Percentiles rank a stretch among this genome's conserved stretches.
phyloP scores from a whole-genome alignment of 1,284 basidiomycete genomes.

The Ustilago hordei region DNA sequence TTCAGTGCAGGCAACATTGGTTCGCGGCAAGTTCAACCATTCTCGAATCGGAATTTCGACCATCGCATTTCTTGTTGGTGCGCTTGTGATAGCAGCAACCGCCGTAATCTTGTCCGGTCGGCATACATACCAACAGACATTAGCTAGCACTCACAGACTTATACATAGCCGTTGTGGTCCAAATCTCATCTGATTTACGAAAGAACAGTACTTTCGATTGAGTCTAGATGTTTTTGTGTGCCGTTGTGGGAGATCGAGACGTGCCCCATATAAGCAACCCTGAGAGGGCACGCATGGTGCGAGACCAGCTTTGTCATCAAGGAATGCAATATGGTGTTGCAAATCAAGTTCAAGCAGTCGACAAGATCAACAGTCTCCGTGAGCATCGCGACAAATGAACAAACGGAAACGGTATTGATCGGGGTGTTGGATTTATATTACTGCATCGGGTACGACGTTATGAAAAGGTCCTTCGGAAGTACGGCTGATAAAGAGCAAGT shows the following conservation, averaged over 20 bases:
- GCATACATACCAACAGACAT: slow-evolving; percentile 8
- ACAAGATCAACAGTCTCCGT: too few relatives aligned
- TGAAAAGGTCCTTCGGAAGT: background rate
- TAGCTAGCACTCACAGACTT: background rate
- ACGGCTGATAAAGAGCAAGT: background rate
- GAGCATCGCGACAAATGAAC: background rate
- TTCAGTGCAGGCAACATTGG: slow-evolving; percentile 52
- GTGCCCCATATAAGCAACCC: too few relatives aligned
- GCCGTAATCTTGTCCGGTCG: slow-evolving; percentile 46
- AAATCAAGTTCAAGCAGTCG: too few relatives aligned
- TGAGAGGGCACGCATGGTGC: too few relatives aligned
- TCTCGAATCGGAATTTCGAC: slow-evolving; percentile 52
- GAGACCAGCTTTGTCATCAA: too few relatives aligned
- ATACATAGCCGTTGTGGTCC: background rate
- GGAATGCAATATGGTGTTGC: too few relatives aligned
- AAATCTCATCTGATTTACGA: background rate
- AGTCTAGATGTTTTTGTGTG: too few relatives aligned
- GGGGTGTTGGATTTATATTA: slow-evolving; percentile 26
- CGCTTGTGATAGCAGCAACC: slow-evolving; percentile 45
- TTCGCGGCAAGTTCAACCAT: slow-evolving; percentile 54
- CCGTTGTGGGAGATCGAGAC: too few relatives aligned
- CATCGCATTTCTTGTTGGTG: slow-evolving; percentile 39
- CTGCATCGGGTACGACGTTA: slow-evolving; percentile 22
- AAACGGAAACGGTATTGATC: slow-evolving; percentile 5
- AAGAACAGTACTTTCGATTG: background rate